Evolutionary conservation across 768 basidiomycete genomes (phyloP).

Genomic region (Mycena metata): DNA sequence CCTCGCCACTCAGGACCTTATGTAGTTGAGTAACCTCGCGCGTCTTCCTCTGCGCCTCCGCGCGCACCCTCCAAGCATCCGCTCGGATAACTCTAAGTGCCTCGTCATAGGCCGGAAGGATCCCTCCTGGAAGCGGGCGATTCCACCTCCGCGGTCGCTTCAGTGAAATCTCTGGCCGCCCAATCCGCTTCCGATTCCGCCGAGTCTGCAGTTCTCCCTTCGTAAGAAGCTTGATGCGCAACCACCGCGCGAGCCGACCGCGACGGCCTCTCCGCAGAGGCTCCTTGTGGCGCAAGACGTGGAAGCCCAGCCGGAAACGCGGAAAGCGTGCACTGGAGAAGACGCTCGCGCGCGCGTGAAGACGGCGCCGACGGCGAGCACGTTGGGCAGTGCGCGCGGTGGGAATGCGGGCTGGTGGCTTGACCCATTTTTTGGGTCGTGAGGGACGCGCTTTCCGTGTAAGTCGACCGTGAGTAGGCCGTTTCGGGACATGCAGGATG

Average conservation of each 20-base stretch:
- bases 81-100: slow-evolving; percentile 78
- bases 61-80: slow-evolving; percentile 66
- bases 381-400: slow-evolving; percentile 14
- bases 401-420: slow-evolving; percentile 19
- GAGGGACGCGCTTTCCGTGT: slow-evolving; percentile 34
- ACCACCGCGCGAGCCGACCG: slow-evolving; percentile 22
- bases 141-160: slow-evolving; percentile 73
- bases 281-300: slow-evolving; percentile 26
- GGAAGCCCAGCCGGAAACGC: slow-evolving; percentile 34
- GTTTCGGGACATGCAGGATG: slow-evolving; percentile 29
- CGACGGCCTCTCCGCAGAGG: slow-evolving; percentile 23
- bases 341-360: not conserved
- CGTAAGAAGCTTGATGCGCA: slow-evolving; percentile 12
- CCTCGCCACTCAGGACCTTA: slow-evolving; percentile 42
- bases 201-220: slow-evolving; percentile 47
- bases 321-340: slow-evolving; percentile 19
- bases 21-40: slow-evolving; percentile 43
- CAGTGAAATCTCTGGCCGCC: slow-evolving; percentile 66
- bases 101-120: slow-evolving; percentile 86
- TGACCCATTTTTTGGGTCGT: slow-evolving; percentile 25
- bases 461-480: slow-evolving; percentile 27
- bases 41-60: slow-evolving; percentile 45
- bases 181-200: slow-evolving; percentile 44
- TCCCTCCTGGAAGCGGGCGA: slow-evolving; percentile 69
- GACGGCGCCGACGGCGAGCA: not conserved